These are phyloP conservation scores for Cinnamomum micranthum DNA, from an alignment of 164 flowering plant species.

Conservation along the genomic window DNA sequence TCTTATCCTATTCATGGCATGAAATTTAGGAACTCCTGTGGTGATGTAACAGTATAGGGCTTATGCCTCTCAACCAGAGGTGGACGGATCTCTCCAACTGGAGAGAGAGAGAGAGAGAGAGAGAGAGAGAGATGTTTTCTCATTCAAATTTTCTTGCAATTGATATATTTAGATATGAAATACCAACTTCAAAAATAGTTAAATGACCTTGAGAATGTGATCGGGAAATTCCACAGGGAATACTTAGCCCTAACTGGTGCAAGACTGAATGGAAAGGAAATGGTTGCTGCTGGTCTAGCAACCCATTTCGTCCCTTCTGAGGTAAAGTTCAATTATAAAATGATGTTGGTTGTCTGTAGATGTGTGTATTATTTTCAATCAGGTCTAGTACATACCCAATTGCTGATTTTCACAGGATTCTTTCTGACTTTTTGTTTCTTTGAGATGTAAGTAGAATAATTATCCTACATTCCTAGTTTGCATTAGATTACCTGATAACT, in stretches of 20 bases:
- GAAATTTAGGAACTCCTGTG: too few species aligned
- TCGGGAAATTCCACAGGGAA: slow-evolving; percentile 49
- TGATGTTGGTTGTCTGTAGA: too few species aligned
- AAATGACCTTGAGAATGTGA: neutral
- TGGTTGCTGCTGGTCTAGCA: slow-evolving; percentile 77
- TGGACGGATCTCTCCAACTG: too few species aligned
- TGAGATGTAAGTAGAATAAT: too few species aligned
- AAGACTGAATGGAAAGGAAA: slow-evolving; percentile 77
- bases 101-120: too few species aligned
- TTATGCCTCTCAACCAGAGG: too few species aligned
- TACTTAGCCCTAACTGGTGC: slow-evolving; percentile 85
- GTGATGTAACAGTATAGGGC: too few species aligned
- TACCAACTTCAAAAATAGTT: neutral
- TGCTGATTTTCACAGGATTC: neutral
- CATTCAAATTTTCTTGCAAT: neutral
- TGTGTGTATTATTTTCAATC: neutral
- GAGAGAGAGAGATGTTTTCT: neutral
- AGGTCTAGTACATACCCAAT: neutral
- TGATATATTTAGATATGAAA: neutral
- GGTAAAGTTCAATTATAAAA: slow-evolving; percentile 31
- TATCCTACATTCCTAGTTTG: neutral
- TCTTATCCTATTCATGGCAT: too few species aligned
- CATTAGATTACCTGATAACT: too few species aligned
- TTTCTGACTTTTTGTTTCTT: too few species aligned
- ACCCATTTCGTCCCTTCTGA: slow-evolving; percentile 96